These are phyloP conservation scores for Papiliotrema nemorosa DNA, from an alignment of 1,284 basidiomycete species.

Conservation along the genomic window DNA sequence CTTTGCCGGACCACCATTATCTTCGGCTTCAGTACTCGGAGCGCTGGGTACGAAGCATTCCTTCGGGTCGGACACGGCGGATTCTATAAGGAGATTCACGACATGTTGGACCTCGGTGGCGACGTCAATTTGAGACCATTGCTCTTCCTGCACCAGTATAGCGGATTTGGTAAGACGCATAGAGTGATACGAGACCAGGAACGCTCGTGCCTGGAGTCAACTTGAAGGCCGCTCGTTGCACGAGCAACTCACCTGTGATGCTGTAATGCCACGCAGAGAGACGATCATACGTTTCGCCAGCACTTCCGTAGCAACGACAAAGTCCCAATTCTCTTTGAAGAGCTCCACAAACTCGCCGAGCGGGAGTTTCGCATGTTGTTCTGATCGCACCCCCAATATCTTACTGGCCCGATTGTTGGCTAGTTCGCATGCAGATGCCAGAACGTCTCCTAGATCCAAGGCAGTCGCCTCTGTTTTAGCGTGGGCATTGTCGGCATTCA, in stretches of 20 bases:
- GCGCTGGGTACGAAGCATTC: constrained; percentile 53
- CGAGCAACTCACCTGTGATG: constrained; percentile 62
- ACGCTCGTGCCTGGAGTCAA: constrained; percentile 67
- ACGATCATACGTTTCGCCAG: constrained; percentile 87
- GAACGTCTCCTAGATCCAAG: constrained; percentile 64
- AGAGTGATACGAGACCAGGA: constrained; percentile 82
- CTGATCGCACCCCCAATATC: constrained; percentile 68
- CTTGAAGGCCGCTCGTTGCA: neutral
- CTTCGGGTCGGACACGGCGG: constrained; percentile 74
- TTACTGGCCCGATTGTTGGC: constrained; percentile 77
- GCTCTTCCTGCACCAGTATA: constrained; percentile 64
- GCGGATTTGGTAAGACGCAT: constrained; percentile 75
- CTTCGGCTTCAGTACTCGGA: constrained; percentile 2
- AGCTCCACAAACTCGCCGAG: constrained; percentile 73
- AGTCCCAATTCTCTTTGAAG: constrained; percentile 82
- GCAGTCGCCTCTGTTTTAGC: constrained; percentile 28
- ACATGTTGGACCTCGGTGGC: constrained; percentile 62
- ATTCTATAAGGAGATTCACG: constrained; percentile 71
- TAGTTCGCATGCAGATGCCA: constrained; percentile 76
- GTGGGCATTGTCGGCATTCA: neutral
- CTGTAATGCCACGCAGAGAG: constrained; percentile 74
- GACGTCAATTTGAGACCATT: constrained; percentile 68
- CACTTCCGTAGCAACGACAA: constrained; percentile 81
- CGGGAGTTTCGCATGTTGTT: constrained; percentile 70
- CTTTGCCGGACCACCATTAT: constrained; percentile 50